Conservation (phyloP, 2,329 filamentous ascomycete species). For the Penicillium sp. region DNA sequence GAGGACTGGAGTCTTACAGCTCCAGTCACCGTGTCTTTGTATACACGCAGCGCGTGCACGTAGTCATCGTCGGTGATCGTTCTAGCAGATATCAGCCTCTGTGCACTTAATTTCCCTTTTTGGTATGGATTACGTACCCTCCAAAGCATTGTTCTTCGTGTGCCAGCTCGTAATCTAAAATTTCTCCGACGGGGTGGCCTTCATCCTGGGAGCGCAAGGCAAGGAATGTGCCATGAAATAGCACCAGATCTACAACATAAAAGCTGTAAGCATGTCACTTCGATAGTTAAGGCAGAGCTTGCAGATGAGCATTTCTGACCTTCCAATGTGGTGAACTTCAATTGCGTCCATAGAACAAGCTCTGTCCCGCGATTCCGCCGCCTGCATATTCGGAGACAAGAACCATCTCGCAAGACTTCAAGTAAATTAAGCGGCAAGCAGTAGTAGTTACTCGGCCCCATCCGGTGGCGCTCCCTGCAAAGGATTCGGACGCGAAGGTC, state of each 20-base stretch:
- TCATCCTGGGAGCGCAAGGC: conserved; percentile 59
- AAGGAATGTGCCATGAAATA: conserved; percentile 57
- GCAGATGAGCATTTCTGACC: conserved; percentile 34
- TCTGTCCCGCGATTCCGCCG: conserved; percentile 37
- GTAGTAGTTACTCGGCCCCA: conserved; percentile 44
- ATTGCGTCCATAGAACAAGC: conserved; percentile 52
- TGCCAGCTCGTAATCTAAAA: conserved; percentile 52
- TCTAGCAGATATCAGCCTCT: conserved; percentile 33
- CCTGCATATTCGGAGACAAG: conserved; percentile 42
- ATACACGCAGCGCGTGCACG: conserved; percentile 56
- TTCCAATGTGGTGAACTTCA: conserved; percentile 57
- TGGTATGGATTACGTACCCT: conserved; percentile 38
- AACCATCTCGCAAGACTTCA: conserved; percentile 37
- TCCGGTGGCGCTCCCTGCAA: conserved; percentile 47
- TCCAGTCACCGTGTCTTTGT: conserved; percentile 50
- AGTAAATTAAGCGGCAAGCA: conserved; percentile 53
- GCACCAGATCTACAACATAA: conserved; percentile 49
- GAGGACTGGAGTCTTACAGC: conserved; percentile 58
- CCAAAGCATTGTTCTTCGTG: conserved; percentile 50
- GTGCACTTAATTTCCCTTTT: rapidly evolving
- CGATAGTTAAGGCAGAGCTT: neutral
- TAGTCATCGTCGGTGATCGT: conserved; percentile 53
- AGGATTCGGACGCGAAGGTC: conserved; percentile 56
- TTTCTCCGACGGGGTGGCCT: conserved; percentile 36
- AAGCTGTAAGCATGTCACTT: neutral